Conservation (phyloP, 345 rosid genomes). For the Acer negundo region DNA sequence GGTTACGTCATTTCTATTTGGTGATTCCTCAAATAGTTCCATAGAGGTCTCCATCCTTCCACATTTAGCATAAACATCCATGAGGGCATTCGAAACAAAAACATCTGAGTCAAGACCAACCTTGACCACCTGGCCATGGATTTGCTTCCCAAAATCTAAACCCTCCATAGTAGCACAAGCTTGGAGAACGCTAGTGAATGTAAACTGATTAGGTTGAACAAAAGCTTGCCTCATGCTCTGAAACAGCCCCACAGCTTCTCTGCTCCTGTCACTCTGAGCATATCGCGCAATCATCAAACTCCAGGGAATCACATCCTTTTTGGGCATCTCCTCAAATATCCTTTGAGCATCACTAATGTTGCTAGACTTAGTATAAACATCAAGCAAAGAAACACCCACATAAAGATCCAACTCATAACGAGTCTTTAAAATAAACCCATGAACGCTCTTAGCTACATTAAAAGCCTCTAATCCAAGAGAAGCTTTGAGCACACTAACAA, state of each 20-base stretch:
- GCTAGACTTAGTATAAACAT: constrained; percentile 56
- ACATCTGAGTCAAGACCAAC: constrained; percentile 49
- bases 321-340: constrained; percentile 77
- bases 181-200: constrained; percentile 69
- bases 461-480: constrained; percentile 59
- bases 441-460: constrained; percentile 56
- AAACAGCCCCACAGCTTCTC: constrained; percentile 63
- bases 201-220: constrained; percentile 72
- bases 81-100: constrained; percentile 76
- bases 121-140: constrained; percentile 62
- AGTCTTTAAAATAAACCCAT: constrained; percentile 65
- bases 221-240: constrained; percentile 59
- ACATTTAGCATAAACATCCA: constrained; percentile 82
- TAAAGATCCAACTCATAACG: constrained; percentile 52
- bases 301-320: constrained; percentile 77
- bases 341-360: constrained; percentile 44
- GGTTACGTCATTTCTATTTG: constrained; percentile 57
- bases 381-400: constrained; percentile 74
- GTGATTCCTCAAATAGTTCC: constrained; percentile 54
- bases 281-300: constrained; percentile 86
- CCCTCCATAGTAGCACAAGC: constrained; percentile 59
- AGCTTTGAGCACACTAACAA: constrained; percentile 70
- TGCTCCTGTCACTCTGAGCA: constrained; percentile 58
- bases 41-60: constrained; percentile 61
- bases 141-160: constrained; percentile 61